phyloP scores from a whole-genome alignment of 768 basidiomycete species.

The Lentinula aciculospora region DNA sequence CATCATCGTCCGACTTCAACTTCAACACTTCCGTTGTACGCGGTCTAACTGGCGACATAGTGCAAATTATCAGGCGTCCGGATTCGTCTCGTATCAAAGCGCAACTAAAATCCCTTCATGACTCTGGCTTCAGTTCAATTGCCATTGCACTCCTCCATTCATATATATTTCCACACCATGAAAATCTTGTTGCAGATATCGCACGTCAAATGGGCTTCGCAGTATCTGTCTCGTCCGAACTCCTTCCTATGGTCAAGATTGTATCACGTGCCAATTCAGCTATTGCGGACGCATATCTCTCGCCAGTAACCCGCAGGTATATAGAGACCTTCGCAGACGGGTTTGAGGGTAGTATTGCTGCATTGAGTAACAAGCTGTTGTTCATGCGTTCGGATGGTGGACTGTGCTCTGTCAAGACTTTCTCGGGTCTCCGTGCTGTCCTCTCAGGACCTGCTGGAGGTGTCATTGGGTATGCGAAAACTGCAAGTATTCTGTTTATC shows the following conservation, averaged over 20 bases:
- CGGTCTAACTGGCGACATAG: conserved; percentile 34
- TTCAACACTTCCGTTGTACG: not conserved
- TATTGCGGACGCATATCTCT: conserved; percentile 42
- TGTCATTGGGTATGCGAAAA: conserved; percentile 39
- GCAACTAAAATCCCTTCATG: conserved; percentile 29
- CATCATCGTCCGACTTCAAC: not conserved
- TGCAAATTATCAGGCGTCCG: conserved; percentile 27
- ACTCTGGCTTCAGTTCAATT: conserved; percentile 29
- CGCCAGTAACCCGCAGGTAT: conserved; percentile 31
- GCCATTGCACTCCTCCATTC: conserved; percentile 39
- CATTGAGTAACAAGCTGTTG: conserved; percentile 4
- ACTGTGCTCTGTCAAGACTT: conserved; percentile 23
- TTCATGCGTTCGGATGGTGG: conserved; percentile 4
- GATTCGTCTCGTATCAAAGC: conserved; percentile 18
- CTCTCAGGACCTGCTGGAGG: conserved; percentile 36
- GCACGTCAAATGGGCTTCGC: conserved; percentile 33
- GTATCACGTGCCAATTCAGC: conserved; percentile 33
- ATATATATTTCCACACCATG: conserved; percentile 35
- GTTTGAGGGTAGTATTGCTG: conserved; percentile 24
- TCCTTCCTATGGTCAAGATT: conserved; percentile 29
- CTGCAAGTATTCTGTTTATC: conserved; percentile 10
- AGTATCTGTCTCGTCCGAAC: conserved; percentile 33
- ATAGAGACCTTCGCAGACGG: conserved; percentile 35
- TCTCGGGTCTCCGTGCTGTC: conserved; percentile 37
- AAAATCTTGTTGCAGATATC: conserved; percentile 27